Base-by-base conservation (phyloP, 495 filamentous ascomycete species). In the Xylaria palmicola region DNA sequence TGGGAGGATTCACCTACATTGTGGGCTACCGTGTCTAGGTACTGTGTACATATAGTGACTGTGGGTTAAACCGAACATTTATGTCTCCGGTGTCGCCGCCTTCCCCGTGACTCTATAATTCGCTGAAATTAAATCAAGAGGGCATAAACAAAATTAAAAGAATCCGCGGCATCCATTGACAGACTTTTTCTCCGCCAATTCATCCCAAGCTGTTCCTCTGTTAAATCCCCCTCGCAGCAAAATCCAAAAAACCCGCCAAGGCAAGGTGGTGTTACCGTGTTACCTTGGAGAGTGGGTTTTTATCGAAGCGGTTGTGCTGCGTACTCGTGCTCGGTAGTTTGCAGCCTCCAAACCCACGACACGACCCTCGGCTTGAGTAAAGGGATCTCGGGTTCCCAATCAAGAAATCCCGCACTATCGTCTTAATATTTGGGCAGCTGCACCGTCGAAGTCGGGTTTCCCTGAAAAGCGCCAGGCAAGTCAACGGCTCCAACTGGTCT, bases 401-500 rank as follows among this genome's bases (percentile, higher is more conserved):
- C 49, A 52, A 37, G 36, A 9, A 40, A 41, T 54, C 34, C 20
- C 51, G 19, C 32, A 22, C 29, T 41, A 17, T 13, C 6, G 20
- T 27, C 17, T 43, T 13, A 32, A 30, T 43, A 41, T 32, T 41
- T 17, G 32, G 40, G 4, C 10, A 43, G 5, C 26, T 32, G 0
- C 39, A 44, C 10, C 26, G 17, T 32, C 32, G 6, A 5, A 3
- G 22, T 56, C 22, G 20, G 37, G n/a, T 32, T 44, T 44, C 30
- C 53, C 22, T 32, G 39, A 27, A 34, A 27, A 2, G 26, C 20
- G 34, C 19, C 36, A 55, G 40, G 32, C 22, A 12, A 55, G 34
- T 41, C 34, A 41, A 30, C 51, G 12, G 40, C 43, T 58, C 55
- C 41, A 58, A 48, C 32, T 58, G 41, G 55, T 48, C 55, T 58